Evolutionary conservation across 805 yeast species (phyloP), one percentile per base, ranked within the genome.

Genomic region (Clavispora phyllophila): DNA sequence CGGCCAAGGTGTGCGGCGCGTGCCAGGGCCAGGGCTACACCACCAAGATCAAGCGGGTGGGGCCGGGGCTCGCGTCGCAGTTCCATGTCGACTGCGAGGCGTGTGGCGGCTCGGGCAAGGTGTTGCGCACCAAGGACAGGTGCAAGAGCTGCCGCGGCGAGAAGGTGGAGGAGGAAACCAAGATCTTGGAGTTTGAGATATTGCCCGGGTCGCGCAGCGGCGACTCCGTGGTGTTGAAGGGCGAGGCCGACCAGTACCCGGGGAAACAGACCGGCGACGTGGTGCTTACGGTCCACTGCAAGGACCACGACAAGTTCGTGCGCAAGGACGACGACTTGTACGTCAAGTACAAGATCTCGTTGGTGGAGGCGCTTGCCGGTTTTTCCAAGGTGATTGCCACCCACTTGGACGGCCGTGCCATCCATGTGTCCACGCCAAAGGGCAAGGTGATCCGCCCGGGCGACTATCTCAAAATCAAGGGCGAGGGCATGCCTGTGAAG

Each of bases 311-410:
- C 1, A 54, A 51, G 1, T 82, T 88, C 54, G 65, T 64, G 29
- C 71, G 93, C 42, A 70, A 72, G 33, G 83, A 78, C 8, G 62
- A 78, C 48, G 91, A 90, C 59, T 63, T 93, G 39, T 78, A 77
- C 50, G 73, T 87, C 3, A 67, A 72, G 23, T 63, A 81, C 31
- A 68, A 67, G 7, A 76, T 91, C 31, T 71, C 95, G 2, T 67
- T 91, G 40, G 78, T 78, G 12, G 98, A 91, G 50, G 82, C 96
- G 0, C 68, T 91, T n/a, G 76, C 87, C 45, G 98, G 98, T 2
- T 84, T 90, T 54, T 68, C 81, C 22, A 74, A 77, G 40, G 73
- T 76, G 10, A 68, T 88, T 2, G 65, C 84, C 9, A 77, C 76
- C 49, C 93, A 87, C 49, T 71, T 90, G 42, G 98, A 93, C 62